These are phyloP conservation scores for Dictyostelium brefeldianum DNA, from an alignment of 78 protist genomes.

Conservation along the genomic window DNA sequence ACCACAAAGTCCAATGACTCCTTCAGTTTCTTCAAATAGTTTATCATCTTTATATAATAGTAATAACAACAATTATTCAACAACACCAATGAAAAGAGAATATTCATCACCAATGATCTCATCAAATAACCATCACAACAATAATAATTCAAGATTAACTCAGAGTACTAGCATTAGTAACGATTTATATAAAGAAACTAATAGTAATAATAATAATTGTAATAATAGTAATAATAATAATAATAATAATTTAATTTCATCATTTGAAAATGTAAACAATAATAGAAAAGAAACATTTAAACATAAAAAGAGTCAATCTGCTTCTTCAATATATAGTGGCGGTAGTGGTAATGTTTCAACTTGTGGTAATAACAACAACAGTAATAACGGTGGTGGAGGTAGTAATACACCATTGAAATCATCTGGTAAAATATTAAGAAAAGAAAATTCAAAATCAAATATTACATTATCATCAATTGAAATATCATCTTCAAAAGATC, in stretches of 20 bases:
- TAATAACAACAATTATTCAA: background rate
- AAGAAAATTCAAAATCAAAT: background rate
- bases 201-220: background rate
- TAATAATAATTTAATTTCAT: background rate
- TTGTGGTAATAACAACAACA: background rate
- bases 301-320: conserved; percentile 60
- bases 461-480: background rate
- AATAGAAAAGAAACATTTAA: conserved; percentile 18
- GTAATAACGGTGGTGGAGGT: background rate
- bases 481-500: background rate
- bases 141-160: background rate
- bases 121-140: background rate
- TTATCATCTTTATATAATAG: background rate
- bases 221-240: conserved; percentile 12
- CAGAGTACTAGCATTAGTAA: background rate
- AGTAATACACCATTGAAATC: background rate
- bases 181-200: background rate
- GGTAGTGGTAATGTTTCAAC: background rate
- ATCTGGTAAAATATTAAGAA: background rate
- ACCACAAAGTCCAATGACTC: conserved; percentile 18
- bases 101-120: conserved; percentile 20
- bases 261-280: background rate
- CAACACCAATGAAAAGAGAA: conserved; percentile 4
- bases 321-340: conserved; percentile 3
- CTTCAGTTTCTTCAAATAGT: background rate